A percentile compares a stretch with the other conserved stretches of the same genome.
Conservation (phyloP, 2,329 filamentous ascomycete species). For the Phyllosticta citrichinensis region DNA sequence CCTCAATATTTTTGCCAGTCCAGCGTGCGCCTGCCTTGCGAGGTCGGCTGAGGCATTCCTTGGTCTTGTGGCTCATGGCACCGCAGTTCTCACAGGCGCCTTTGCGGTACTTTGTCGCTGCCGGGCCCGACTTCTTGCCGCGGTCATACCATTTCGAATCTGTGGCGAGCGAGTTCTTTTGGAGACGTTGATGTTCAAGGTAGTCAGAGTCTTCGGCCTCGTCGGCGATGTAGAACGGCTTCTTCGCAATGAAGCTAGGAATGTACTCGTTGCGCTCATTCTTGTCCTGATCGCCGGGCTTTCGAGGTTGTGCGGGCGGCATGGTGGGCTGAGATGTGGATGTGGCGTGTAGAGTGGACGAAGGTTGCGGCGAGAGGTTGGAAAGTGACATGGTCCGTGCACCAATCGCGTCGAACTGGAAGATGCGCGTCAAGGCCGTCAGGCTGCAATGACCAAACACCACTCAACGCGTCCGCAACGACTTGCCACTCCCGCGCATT, state of each 20-base stretch:
- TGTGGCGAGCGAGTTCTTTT: slow-evolving; percentile 52
- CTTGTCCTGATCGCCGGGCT: slow-evolving; percentile 43
- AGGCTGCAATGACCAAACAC: neutral
- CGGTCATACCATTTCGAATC: slow-evolving; percentile 83
- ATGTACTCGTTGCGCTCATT: slow-evolving; percentile 98
- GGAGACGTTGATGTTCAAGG: slow-evolving; percentile 87
- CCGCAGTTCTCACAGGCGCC: slow-evolving; percentile 98
- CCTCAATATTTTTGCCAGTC: slow-evolving; percentile 87
- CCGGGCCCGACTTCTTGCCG: slow-evolving; percentile 71
- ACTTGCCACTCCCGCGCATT: neutral
- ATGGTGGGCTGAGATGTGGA: slow-evolving; percentile 19
- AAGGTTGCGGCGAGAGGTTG: neutral
- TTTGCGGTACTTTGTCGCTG: slow-evolving; percentile 94
- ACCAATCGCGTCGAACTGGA: neutral
- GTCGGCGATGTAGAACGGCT: slow-evolving; percentile 88
- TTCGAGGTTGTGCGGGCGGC: slow-evolving; percentile 38
- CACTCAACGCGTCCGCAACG: neutral
- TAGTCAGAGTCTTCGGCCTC: slow-evolving; percentile 79
- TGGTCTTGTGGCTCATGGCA: slow-evolving; percentile 90
- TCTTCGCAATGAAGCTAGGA: slow-evolving; percentile 93
- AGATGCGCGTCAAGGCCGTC: slow-evolving; percentile 5
- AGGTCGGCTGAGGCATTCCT: slow-evolving; percentile 83
- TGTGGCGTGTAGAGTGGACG: neutral
- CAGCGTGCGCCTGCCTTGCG: slow-evolving; percentile 83
- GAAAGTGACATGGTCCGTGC: neutral